A percentile compares a stretch with the other conserved stretches of the same genome.
Evolutionary conservation across 768 basidiomycete genomes (phyloP).

Genomic region (Cubamyces lactineus): DNA sequence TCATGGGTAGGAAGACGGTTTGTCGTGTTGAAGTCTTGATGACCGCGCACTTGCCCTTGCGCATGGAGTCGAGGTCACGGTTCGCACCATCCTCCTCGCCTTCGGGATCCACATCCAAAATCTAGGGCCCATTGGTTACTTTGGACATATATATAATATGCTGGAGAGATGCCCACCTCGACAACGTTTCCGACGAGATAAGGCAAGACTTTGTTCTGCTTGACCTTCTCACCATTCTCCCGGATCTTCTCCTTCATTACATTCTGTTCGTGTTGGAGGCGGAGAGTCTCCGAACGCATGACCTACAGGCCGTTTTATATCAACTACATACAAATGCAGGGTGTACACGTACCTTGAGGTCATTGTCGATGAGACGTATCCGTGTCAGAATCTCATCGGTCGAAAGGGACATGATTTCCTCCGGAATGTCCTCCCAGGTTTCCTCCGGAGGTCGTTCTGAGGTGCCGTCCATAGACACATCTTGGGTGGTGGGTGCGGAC

Average conservation of each 20-base stretch:
- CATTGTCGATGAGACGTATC: slow-evolving; percentile 93
- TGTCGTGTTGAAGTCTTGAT: slow-evolving; percentile 99
- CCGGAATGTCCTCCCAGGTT: slow-evolving; percentile 90
- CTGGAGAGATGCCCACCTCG: slow-evolving; percentile 61
- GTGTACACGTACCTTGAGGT: slow-evolving; percentile 73
- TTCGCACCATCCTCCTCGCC: slow-evolving; percentile 94
- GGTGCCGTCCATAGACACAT: slow-evolving; percentile 69
- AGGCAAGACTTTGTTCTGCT: slow-evolving; percentile 98
- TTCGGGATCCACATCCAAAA: slow-evolving; percentile 93
- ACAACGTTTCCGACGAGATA: slow-evolving; percentile 98
- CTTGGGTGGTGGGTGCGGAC: slow-evolving; percentile 35
- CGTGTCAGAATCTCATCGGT: slow-evolving; percentile 90
- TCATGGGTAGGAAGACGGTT: slow-evolving; percentile 97
- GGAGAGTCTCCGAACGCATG: slow-evolving; percentile 92
- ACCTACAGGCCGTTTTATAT: slow-evolving; percentile 58
- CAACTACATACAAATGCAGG: too few species aligned
- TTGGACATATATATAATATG: not conserved
- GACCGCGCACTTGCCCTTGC: slow-evolving; percentile 96
- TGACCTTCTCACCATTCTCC: slow-evolving; percentile 97
- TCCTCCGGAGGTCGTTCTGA: slow-evolving; percentile 75
- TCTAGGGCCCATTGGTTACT: slow-evolving; percentile 48
- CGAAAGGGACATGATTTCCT: slow-evolving; percentile 74
- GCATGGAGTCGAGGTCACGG: slow-evolving; percentile 93
- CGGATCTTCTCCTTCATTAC: slow-evolving; percentile 99
- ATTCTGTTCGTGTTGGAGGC: slow-evolving; percentile 91